Percentiles rank a stretch among this genome's conserved stretches.
phyloP scores from a whole-genome alignment of 805 yeast genomes.

The Barnettozyma vustinii region DNA sequence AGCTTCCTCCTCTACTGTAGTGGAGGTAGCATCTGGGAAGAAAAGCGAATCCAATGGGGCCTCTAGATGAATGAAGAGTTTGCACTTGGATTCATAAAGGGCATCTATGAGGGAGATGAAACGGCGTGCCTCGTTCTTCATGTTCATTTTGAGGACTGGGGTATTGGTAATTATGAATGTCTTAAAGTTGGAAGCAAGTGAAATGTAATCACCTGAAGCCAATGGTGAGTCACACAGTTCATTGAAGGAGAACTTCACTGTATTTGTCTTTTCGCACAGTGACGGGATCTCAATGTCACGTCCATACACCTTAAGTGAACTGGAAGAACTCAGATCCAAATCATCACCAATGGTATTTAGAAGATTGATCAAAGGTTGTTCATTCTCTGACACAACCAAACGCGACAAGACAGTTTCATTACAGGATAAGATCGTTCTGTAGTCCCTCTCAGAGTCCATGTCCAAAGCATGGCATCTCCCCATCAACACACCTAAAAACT shows the following conservation, averaged over 20 bases:
- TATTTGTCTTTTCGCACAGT: constrained; percentile 23
- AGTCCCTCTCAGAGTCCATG: constrained; percentile 55
- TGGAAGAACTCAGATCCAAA: constrained; percentile 10
- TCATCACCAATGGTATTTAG: background rate
- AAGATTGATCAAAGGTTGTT: background rate
- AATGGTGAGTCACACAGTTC: constrained; percentile 51
- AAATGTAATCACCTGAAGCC: constrained; percentile 67
- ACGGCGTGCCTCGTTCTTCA: constrained; percentile 64
- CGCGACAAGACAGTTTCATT: constrained; percentile 21
- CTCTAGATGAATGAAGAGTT: constrained; percentile 47
- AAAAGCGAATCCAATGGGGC: constrained; percentile 48
- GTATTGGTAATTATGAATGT: constrained; percentile 55
- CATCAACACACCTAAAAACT: constrained; percentile 51
- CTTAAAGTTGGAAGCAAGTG: constrained; percentile 54
- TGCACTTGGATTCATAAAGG: constrained; percentile 61
- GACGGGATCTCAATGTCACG: constrained; percentile 44
- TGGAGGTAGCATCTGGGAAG: constrained; percentile 45
- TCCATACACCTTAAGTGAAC: constrained; percentile 48
- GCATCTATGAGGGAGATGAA: constrained; percentile 67
- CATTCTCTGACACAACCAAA: constrained; percentile 34
- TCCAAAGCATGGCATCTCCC: constrained; percentile 56
- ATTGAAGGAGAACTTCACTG: constrained; percentile 45
- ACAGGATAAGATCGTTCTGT: constrained; percentile 33
- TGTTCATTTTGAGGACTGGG: constrained; percentile 49
- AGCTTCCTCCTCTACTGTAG: constrained; percentile 19